Evolutionary conservation across 176 grass and related monocot genomes (phyloP).

Genomic region (Stipa capillata): DNA sequence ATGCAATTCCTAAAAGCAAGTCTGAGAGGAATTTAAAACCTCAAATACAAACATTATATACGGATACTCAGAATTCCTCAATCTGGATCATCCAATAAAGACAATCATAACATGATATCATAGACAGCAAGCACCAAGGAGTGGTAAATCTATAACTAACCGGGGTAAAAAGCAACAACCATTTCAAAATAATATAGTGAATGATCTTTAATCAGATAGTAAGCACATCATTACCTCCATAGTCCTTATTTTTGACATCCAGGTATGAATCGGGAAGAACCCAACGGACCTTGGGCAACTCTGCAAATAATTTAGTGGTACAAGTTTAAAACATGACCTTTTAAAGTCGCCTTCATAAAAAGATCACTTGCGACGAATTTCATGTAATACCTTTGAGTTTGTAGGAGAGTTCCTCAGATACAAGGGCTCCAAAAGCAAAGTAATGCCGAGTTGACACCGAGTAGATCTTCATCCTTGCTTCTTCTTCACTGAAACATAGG

Average conservation of each 20-base stretch:
- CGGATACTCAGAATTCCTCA: neutral
- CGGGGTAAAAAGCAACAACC: neutral
- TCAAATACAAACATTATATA: neutral
- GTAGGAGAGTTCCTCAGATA: conserved; percentile 75
- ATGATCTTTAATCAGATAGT: neutral
- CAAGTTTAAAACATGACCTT: neutral
- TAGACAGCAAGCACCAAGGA: neutral
- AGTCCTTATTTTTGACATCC: conserved; percentile 81
- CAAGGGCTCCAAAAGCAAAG: conserved; percentile 82
- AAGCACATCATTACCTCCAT: conserved; percentile 58
- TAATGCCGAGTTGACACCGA: conserved; percentile 89
- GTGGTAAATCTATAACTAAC: neutral
- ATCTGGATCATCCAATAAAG: neutral
- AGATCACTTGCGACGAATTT: neutral
- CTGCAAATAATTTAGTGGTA: conserved; percentile 23
- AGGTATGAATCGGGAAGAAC: conserved; percentile 92
- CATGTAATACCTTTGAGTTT: conserved; percentile 65
- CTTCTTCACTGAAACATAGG: conserved; percentile 53
- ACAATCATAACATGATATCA: neutral
- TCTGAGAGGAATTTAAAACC: neutral
- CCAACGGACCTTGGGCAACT: conserved; percentile 68
- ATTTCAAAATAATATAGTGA: neutral
- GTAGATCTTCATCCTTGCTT: conserved; percentile 81
- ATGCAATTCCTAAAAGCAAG: neutral
- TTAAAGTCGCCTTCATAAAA: neutral